A percentile compares a stretch with the other conserved stretches of the same genome.
phyloP scores from a whole-genome alignment of 2,329 filamentous ascomycete species.

The Alternaria arbusti region DNA sequence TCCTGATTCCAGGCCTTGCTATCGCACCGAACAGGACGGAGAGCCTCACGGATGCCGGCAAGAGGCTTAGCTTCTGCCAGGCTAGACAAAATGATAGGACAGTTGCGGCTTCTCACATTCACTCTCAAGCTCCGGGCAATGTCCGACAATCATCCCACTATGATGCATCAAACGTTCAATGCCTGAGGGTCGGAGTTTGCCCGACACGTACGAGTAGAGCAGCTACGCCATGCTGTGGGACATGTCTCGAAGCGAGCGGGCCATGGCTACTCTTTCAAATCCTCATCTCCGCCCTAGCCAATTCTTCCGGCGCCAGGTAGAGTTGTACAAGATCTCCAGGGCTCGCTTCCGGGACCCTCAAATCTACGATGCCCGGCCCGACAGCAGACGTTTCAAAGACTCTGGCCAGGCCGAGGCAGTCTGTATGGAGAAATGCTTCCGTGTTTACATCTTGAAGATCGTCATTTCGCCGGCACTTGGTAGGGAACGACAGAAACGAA shows the following conservation, averaged over 20 bases:
- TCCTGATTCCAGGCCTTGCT: conserved; percentile 7
- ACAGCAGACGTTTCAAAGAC: conserved; percentile 13
- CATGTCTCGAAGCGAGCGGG: conserved; percentile 18
- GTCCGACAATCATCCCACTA: background rate
- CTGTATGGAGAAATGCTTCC: conserved; percentile 18
- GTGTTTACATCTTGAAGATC: conserved; percentile 1
- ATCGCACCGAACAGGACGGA: background rate
- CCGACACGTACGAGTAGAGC: conserved; percentile 3
- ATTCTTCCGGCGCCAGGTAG: conserved; percentile 23
- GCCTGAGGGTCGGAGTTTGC: conserved; percentile 6
- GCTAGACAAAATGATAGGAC: conserved; percentile 14
- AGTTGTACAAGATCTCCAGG: conserved; percentile 5
- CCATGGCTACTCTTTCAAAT: conserved; percentile 12
- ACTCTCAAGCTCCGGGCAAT: background rate
- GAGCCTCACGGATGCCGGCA: conserved; percentile 32
- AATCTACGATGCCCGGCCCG: conserved; percentile 8
- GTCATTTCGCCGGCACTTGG: background rate
- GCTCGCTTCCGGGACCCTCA: conserved; percentile 16
- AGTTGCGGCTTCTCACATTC: conserved; percentile 4
- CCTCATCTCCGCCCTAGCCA: conserved; percentile 21
- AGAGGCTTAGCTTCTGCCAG: conserved; percentile 6
- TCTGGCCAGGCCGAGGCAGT: conserved; percentile 17
- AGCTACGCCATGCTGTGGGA: background rate
- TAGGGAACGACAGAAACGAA: background rate
- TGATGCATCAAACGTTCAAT: conserved; percentile 3